Evolutionary conservation across 768 basidiomycete genomes (phyloP), one percentile per base, ranked within the genome.

Genomic region (Gelatoporia subvermispora): DNA sequence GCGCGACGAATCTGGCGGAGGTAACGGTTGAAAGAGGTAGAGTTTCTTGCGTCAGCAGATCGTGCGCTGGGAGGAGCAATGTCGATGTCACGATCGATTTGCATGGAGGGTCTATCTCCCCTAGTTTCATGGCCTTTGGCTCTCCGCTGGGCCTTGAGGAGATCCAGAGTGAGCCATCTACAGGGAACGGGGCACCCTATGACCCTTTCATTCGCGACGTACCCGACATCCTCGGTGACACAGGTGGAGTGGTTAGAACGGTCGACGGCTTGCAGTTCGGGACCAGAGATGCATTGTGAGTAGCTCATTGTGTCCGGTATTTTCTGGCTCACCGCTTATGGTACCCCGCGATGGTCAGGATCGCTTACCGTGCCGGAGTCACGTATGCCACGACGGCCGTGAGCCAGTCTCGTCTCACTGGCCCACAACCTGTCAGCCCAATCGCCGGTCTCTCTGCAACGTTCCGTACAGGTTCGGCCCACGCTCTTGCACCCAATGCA

Each of bases 101-200:
- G 13, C 68, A 82, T 50, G 87, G 85, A 1, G 92, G 92, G 3
- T 73, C 75, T 0, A 77, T 85, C 41, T 69, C 73, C 4, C 85
- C 90, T 2, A 86, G 82, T 1, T 65, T 92, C 41, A 75, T 84
- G 15, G 78, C 83, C 1, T 89, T 80, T 52, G 91, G 91, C 1
- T 76, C 84, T 20, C 72, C 77, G 10, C 64, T 94, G 8, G 91
- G 90, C 1, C 60, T 90, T 45, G 72, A 78, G 47, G 81, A 87
- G 55, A 91, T 93, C 22, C 60, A 70, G 25, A 64, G 72, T 41
- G 92, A 93, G 63, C 66, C 73, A 11, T 81, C 81, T 2, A 92
- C 89, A 0, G 76, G 70, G 35, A 87, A 93, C 61, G 91, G 90
- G 2, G 48, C 56, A 1, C 71, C 79, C 9, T 73, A 71, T 43